Conservation (phyloP, 352 stramenopile species). For the Phytophthora megakarya region DNA sequence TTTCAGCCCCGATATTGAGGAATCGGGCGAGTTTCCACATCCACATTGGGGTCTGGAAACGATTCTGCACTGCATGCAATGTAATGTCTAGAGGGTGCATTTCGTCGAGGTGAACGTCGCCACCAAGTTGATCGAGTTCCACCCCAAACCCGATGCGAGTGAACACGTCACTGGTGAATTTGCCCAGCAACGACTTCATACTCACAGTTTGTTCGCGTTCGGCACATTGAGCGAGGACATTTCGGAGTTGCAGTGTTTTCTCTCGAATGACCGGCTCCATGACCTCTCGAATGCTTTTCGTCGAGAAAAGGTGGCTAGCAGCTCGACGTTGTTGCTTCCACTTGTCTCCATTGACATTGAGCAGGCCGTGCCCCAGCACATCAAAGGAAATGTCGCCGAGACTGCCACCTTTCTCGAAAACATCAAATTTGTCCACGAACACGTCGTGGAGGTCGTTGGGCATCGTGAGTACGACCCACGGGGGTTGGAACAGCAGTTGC, state of each 20-base stretch:
- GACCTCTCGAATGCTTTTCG: slow-evolving; percentile 27
- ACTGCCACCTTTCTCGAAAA: slow-evolving; percentile 39
- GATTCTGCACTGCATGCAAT: slow-evolving; percentile 20
- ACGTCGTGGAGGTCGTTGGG: slow-evolving; percentile 35
- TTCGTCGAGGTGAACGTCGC: slow-evolving; percentile 28
- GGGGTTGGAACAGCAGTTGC: slow-evolving; percentile 32
- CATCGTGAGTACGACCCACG: slow-evolving; percentile 44
- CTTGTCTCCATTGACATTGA: slow-evolving; percentile 42
- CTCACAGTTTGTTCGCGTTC: slow-evolving; percentile 1
- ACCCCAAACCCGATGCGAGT: slow-evolving; percentile 72
- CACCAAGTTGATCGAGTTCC: slow-evolving; percentile 49
- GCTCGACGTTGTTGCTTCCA: slow-evolving; percentile 62
- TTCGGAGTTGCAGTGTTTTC: slow-evolving; percentile 32
- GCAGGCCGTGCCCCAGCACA: slow-evolving; percentile 59
- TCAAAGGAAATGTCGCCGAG: slow-evolving; percentile 32
- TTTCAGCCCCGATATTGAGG: slow-evolving; percentile 40
- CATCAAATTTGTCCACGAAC: slow-evolving; percentile 50
- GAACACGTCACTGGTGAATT: slow-evolving; percentile 75
- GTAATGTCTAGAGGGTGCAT: slow-evolving; percentile 11
- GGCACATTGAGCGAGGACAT: slow-evolving; percentile 28
- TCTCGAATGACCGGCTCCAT: slow-evolving; percentile 36
- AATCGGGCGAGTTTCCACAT: slow-evolving; percentile 49
- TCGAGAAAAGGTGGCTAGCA: slow-evolving; percentile 78
- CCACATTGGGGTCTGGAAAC: slow-evolving; percentile 49
- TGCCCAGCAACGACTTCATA: slow-evolving; percentile 48